Base-by-base conservation (phyloP, 441 rosid genomes). In the Daphne laureola region DNA sequence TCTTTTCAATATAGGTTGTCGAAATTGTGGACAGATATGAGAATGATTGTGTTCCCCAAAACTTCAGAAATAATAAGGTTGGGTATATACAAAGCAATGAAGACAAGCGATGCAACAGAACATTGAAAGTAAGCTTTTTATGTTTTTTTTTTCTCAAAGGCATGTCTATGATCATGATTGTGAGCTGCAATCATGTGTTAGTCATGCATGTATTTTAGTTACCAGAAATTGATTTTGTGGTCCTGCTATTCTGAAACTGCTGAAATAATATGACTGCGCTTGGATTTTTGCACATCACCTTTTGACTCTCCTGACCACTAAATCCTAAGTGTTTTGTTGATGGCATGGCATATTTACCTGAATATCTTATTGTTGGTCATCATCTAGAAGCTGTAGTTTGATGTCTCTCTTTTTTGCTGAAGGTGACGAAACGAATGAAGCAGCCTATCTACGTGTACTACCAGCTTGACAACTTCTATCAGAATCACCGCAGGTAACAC, bases 381-480 rank as follows among this genome's bases (percentile, higher is more conserved):
- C 38, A 31, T 31, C 38, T 3, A 27, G 58, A 46, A 26, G 43
- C 52, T 27, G 12, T 8, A 40, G 6, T 44, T 14, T 45, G 49
- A 43, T 45, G 53, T 62, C 44, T 67, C 44, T 67, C 53, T 48
- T 51, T 43, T 62, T 57, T 62, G 55, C 70, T 59, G 16, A 64
- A 91, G 96, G 89, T 91, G 57, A 23, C 73, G 3, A 88, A 86
- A 80, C 81, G 1, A 12, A 91, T 91, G 98, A 86, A 82, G 78
- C 64, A 65, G 48, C 96, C 98, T 58, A 65, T 91, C 61, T 86
- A 79, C 72, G 83, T 88, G 31, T 91, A 91, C 71, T 91, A 91
- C 79, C 93, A 91, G 73, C 95, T 91, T 48, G 96, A 91, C 61
- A 88, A 88, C 73, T 91, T 88, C 74, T 91, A 91, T 71, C 98